Evolutionary conservation across 345 rosid species (phyloP), one percentile per base, ranked within the genome.

Genomic region (Microcos paniculata): DNA sequence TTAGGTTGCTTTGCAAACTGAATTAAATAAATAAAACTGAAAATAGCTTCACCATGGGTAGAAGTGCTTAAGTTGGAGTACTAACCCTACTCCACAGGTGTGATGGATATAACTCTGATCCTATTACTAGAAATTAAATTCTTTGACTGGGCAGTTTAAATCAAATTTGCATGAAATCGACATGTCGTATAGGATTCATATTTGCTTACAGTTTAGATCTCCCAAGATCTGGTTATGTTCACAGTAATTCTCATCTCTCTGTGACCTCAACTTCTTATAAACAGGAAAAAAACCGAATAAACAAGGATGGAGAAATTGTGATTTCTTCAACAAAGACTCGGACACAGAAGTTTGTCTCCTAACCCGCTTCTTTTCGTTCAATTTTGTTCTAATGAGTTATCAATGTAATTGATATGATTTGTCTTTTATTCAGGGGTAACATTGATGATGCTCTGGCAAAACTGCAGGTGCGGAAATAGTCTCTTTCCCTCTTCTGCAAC

Each of bases 241-340:
- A 8, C 0, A 11, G 49, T 30, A 64, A 64, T 70, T 70, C 28
- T 70, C 19, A 19, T 33, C 46, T 70, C n/a, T 35, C 73, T 30
- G 18, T 31, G 30, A 70, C 12, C 45, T n/a, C 15, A n/a, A 33
- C 61, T 51, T 45, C 48, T 68, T 45, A 74, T 62, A 61, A 46
- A 21, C 87, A 96, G 97, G 98, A 96, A 85, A 96, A 94, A 88
- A 96, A 94, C 78, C 83, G 98, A 66, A 94, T 96, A 73, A 94
- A 96, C 89, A 91, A 87, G 84, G 98, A 96, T n/a, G 97, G 98
- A 28, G 97, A 96, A 78, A 85, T 96, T 51, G 99, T 96, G 83
- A 83, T 96, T 77, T 91, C 98, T 70, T 96, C 99, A 30, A 94
- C 97, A 48, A 96, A 85, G 87, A 90, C 98, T 48, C 89, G 98